Evolutionary conservation across 148 eudicot species (phyloP).

Genomic region (Rhododendron kiyosumense): DNA sequence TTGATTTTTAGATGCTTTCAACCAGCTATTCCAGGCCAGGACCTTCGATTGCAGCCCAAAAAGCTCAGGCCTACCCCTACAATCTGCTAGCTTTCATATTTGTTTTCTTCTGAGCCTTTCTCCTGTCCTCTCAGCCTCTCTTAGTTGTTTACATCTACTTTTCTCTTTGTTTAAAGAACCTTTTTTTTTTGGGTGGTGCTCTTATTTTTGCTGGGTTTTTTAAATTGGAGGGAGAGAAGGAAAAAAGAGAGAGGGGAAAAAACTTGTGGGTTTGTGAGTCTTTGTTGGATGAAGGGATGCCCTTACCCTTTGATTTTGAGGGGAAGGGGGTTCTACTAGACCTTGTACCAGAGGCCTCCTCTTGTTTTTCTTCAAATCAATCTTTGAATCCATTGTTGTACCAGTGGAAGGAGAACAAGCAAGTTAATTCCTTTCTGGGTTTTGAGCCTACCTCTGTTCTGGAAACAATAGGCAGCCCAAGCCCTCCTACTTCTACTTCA

Average conservation of each 20-base stretch:
- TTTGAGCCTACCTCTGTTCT: constrained; percentile 72
- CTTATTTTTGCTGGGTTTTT: neutral
- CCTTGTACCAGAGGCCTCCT: constrained; percentile 20
- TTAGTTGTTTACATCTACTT: neutral
- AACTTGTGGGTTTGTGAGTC: constrained; percentile 2
- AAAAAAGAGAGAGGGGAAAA: neutral
- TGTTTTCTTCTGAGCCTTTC: constrained; percentile 1
- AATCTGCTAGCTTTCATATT: neutral
- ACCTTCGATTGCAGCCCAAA: constrained; percentile 8
- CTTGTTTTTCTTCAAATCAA: neutral
- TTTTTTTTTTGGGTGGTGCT: constrained; percentile 1
- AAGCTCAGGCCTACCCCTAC: neutral
- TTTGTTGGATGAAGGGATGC: constrained; percentile 37
- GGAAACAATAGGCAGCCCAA: constrained; percentile 61
- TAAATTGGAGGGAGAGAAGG: neutral
- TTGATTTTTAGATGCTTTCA: constrained; percentile 3
- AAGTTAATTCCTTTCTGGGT: constrained; percentile 3
- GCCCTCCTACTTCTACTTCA: constrained; percentile 61
- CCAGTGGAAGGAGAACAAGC: neutral
- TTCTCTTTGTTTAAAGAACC: neutral
- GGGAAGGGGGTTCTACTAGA: constrained; percentile 40
- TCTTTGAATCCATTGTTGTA: constrained; percentile 13
- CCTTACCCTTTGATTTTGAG: constrained; percentile 74
- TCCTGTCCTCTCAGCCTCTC: neutral
- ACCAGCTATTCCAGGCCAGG: neutral